Percentiles rank a stretch among this genome's conserved stretches.
phyloP scores from a whole-genome alignment of 352 stramenopile species.

The Lagenidium giganteum region DNA sequence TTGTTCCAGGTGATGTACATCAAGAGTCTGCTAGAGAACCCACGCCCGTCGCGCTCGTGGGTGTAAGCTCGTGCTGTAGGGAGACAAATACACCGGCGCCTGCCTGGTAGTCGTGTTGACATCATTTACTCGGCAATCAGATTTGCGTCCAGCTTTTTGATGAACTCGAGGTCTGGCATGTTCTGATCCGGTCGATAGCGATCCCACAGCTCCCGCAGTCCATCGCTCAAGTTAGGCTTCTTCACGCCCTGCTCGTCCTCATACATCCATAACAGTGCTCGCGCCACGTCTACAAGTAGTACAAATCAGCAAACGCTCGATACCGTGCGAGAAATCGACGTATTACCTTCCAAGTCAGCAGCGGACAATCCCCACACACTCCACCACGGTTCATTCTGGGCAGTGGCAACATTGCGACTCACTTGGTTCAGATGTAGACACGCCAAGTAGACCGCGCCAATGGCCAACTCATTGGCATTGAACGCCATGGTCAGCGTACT shows the following conservation, averaged over 20 bases:
- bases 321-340: too few species aligned
- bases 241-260: slow-evolving; percentile 33
- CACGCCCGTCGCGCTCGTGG: slow-evolving; percentile 44
- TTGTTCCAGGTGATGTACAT: slow-evolving; percentile 79
- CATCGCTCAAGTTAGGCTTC: slow-evolving; percentile 26
- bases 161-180: slow-evolving; percentile 48
- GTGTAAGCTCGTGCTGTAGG: too few species aligned
- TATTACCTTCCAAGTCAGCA: slow-evolving; percentile 50
- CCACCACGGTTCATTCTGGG: slow-evolving; percentile 70
- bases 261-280: slow-evolving; percentile 61
- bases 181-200: slow-evolving; percentile 50
- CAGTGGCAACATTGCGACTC: slow-evolving; percentile 48
- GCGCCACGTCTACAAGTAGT: slow-evolving; percentile 30
- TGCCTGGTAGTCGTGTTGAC: too few species aligned
- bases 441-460: slow-evolving; percentile 61
- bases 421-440: slow-evolving; percentile 61
- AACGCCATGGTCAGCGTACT: slow-evolving; percentile 50
- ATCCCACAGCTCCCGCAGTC: slow-evolving; percentile 47
- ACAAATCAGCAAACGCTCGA: not conserved
- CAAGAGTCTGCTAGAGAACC: slow-evolving; percentile 58
- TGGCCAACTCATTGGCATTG: slow-evolving; percentile 39
- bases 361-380: slow-evolving; percentile 39
- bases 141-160: slow-evolving; percentile 49
- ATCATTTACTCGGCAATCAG: slow-evolving; percentile 16
- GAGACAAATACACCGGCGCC: too few species aligned